Evolutionary conservation across 345 rosid genomes (phyloP).

Genomic region (Acer saccharum): DNA sequence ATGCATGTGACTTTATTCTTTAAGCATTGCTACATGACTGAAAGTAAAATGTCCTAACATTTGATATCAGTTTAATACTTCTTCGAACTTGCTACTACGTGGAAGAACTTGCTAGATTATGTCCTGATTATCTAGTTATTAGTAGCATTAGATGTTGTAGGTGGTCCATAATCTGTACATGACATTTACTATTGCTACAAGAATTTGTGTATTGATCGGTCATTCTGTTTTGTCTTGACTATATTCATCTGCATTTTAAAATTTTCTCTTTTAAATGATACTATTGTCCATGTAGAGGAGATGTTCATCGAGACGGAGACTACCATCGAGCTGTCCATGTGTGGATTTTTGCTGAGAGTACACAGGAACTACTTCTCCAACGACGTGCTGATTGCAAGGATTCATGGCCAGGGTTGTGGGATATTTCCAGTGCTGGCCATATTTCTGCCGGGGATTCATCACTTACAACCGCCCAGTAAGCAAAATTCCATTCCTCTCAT

Average conservation of each 20-base stretch:
- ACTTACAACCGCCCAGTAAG: conserved; percentile 72
- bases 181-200: not conserved
- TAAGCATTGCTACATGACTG: too few species aligned
- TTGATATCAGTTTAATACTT: too few species aligned
- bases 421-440: conserved; percentile 97
- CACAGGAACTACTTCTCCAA: conserved; percentile 78
- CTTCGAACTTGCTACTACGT: too few species aligned
- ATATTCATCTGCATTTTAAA: too few species aligned
- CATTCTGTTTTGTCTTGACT: not conserved
- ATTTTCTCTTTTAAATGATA: not conserved
- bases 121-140: not conserved
- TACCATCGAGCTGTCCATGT: conserved; percentile 90
- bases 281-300: conserved; percentile 43
- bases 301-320: conserved; percentile 85
- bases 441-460: conserved; percentile 87
- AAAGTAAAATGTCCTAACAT: too few species aligned
- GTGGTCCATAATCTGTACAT: conserved; percentile 1
- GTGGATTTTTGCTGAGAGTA: conserved; percentile 84
- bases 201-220: not conserved
- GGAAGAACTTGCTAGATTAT: not conserved
- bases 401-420: conserved; percentile 90
- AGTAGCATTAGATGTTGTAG: too few species aligned
- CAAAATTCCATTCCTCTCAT: not conserved
- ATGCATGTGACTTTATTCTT: too few species aligned
- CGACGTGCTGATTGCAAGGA: conserved; percentile 80